These are phyloP conservation scores for Podospora pseudoanserina DNA, from an alignment of 495 filamentous ascomycete genomes.

Conservation along the genomic window DNA sequence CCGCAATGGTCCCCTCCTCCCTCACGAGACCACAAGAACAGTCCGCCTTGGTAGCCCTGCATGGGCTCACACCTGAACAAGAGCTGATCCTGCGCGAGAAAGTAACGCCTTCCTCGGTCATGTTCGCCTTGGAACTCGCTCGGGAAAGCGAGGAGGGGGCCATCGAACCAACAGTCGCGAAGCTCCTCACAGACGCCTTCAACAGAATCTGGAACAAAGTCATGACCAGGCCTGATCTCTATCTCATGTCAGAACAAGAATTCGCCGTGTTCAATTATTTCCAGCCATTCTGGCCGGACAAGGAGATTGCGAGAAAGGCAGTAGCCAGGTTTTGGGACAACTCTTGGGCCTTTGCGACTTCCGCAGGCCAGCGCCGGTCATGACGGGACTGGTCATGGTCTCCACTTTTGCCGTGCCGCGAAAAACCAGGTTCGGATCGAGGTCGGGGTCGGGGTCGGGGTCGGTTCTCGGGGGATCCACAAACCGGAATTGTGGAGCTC, in stretches of 20 bases:
- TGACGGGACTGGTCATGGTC: background rate
- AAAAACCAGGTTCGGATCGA: background rate
- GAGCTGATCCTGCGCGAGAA: background rate
- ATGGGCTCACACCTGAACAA: background rate
- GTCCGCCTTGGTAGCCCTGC: background rate
- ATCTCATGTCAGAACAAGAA: constrained; percentile 65
- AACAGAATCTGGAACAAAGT: constrained; percentile 60
- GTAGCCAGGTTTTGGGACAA: constrained; percentile 48
- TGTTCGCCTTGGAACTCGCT: constrained; percentile 62
- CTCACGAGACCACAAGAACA: background rate
- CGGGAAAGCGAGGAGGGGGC: constrained; percentile 59
- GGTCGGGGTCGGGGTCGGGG: no score
- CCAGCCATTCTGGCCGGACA: constrained; percentile 53
- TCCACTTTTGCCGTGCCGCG: background rate
- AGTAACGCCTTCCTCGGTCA: constrained; percentile 18
- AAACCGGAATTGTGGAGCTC: background rate
- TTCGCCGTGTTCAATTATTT: constrained; percentile 79
- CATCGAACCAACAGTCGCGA: constrained; percentile 48
- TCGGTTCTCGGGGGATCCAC: background rate
- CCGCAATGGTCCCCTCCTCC: background rate
- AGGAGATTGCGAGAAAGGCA: constrained; percentile 40
- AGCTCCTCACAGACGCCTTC: constrained; percentile 55
- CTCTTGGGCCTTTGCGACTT: constrained; percentile 6
- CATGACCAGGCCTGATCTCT: constrained; percentile 53
- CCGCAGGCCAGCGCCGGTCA: background rate